Conservation (phyloP, 768 basidiomycete genomes). For the Trametes cingulata region DNA sequence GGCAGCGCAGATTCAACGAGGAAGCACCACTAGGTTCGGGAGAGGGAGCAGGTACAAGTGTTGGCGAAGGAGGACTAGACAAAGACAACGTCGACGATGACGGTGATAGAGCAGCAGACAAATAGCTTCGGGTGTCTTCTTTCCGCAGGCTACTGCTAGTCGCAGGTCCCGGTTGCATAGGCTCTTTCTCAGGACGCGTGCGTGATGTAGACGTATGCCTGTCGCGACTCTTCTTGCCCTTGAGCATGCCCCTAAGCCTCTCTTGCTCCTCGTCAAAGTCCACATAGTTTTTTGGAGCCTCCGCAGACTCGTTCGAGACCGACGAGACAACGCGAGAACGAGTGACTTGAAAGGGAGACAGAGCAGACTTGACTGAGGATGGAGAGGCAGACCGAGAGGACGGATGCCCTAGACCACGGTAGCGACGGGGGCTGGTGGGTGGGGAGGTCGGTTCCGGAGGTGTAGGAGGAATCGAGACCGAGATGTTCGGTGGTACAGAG, state of each 20-base stretch:
- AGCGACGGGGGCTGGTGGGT: slow-evolving; percentile 21
- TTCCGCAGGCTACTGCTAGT: neutral
- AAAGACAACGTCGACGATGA: slow-evolving; percentile 23
- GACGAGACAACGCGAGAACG: slow-evolving; percentile 71
- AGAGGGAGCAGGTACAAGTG: slow-evolving; percentile 3
- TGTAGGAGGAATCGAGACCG: neutral
- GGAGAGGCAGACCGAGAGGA: slow-evolving; percentile 38
- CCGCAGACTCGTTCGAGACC: slow-evolving; percentile 65
- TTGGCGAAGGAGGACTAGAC: slow-evolving; percentile 32
- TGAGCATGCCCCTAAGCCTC: slow-evolving; percentile 72
- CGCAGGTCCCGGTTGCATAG: neutral
- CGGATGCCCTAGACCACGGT: slow-evolving; percentile 13
- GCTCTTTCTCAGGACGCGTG: slow-evolving; percentile 8
- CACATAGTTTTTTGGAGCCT: slow-evolving; percentile 77
- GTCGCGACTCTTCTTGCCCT: slow-evolving; percentile 47
- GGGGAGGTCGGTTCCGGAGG: slow-evolving; percentile 4
- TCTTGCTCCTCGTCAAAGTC: slow-evolving; percentile 83
- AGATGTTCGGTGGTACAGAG: slow-evolving; percentile 2
- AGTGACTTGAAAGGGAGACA: slow-evolving; percentile 52
- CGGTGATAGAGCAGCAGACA: slow-evolving; percentile 20
- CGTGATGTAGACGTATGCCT: slow-evolving; percentile 20
- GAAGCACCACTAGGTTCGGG: slow-evolving; percentile 33
- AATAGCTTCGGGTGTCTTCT: slow-evolving; percentile 12
- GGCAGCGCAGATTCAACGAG: slow-evolving; percentile 29
- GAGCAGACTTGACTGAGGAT: slow-evolving; percentile 34